Evolutionary conservation across 257 asterid species (phyloP).

Genomic region (Nicotiana sylvestris): DNA sequence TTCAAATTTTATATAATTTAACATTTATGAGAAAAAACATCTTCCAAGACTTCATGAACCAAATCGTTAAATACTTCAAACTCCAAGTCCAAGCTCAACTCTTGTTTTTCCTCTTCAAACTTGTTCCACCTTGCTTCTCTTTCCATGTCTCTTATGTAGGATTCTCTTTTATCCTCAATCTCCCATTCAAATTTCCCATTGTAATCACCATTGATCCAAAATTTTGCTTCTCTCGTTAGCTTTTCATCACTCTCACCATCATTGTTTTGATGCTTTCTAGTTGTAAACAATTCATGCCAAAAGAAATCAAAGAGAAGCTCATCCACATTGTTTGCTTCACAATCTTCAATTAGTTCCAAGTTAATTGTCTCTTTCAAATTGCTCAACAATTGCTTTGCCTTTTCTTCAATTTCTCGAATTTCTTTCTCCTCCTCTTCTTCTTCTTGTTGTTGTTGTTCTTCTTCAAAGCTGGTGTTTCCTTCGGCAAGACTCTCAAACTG

Average conservation of each 20-base stretch:
- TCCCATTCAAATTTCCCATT: slow-evolving; percentile 50
- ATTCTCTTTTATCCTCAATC: slow-evolving; percentile 32
- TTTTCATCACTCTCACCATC: slow-evolving; percentile 18
- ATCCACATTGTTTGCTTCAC: neutral
- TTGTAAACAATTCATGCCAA: slow-evolving; percentile 29
- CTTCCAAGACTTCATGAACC: slow-evolving; percentile 37
- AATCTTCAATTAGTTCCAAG: neutral
- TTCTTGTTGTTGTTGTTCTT: neutral
- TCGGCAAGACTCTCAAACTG: slow-evolving; percentile 19
- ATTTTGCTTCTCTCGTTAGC: slow-evolving; percentile 27
- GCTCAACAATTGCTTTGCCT: slow-evolving; percentile 33
- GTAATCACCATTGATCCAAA: slow-evolving; percentile 43
- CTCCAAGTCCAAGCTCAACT: slow-evolving; percentile 42
- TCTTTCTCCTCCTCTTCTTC: neutral
- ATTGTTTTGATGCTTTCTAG: slow-evolving; percentile 11
- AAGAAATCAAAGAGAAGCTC: slow-evolving; percentile 47
- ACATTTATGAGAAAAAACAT: slow-evolving; percentile 15
- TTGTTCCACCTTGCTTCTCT: slow-evolving; percentile 42
- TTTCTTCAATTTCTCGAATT: slow-evolving; percentile 21
- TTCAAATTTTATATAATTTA: neutral
- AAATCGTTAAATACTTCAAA: slow-evolving; percentile 33
- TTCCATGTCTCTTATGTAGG: slow-evolving; percentile 57
- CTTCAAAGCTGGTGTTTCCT: neutral
- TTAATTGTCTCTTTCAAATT: slow-evolving; percentile 7
- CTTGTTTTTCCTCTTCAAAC: slow-evolving; percentile 43